Conservation (phyloP, 371 early-diverging fungal species). For the Apophysomyces trapeziformis region DNA sequence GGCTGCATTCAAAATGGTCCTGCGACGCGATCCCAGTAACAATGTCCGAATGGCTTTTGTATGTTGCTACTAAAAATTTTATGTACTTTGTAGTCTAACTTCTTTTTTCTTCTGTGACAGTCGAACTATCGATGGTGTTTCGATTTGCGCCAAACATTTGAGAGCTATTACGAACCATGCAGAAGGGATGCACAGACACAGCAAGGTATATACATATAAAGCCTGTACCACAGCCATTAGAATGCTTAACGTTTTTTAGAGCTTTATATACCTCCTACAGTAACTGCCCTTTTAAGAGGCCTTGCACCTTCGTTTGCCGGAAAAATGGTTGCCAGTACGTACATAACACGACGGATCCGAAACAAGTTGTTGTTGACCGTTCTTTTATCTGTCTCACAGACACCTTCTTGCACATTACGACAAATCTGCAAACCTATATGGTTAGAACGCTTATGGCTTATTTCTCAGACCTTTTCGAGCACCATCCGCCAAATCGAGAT, state of each 20-base stretch:
- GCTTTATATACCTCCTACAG: neutral
- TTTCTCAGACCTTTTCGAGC: neutral
- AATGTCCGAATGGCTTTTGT: neutral
- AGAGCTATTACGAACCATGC: neutral
- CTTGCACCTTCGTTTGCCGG: neutral
- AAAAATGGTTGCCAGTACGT: neutral
- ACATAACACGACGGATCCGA: neutral
- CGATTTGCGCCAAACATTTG: neutral
- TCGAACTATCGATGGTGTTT: neutral
- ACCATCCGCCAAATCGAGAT: neutral
- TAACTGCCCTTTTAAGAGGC: neutral
- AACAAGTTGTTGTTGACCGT: neutral
- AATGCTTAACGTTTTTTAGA: neutral
- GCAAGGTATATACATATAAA: neutral
- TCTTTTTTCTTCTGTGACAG: neutral
- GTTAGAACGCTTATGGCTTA: neutral
- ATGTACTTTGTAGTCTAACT: neutral
- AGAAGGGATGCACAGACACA: neutral
- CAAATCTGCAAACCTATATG: slow-evolving; percentile 3
- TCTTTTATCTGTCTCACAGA: neutral
- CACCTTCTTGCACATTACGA: neutral
- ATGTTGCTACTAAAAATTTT: neutral
- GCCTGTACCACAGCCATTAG: neutral
- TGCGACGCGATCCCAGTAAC: neutral
- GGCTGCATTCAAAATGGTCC: neutral